Evolutionary conservation across 2,329 filamentous ascomycete genomes (phyloP), one percentile per base, ranked within the genome.

Genomic region (Clonostachys solani): DNA sequence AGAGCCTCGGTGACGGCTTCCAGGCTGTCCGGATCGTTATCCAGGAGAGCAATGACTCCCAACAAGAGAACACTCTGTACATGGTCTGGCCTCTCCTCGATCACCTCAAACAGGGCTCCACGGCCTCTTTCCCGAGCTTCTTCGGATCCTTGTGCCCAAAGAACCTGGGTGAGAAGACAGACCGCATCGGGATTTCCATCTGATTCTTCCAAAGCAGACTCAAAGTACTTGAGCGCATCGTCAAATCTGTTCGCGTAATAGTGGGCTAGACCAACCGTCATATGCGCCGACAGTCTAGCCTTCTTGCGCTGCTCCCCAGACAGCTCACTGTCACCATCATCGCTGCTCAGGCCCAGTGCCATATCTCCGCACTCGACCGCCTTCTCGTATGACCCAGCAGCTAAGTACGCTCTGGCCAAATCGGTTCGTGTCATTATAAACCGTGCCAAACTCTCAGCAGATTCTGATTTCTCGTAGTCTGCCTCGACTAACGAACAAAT

Each of bases 361-460:
- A 85, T 84, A 52, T 92, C 86, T 23, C 89, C 91, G 53, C 87
- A 88, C 43, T 94, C 88, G 4, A 86, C 79, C 0, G 94, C 92
- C 45, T 81, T 69, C 1, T 78, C 68, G 57, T 86, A 90, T 12
- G 78, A 71, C 1, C 79, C 74, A 7, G 77, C 69, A 1, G 90
- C 88, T 1, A 99, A 80, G 47, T 91, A 84, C 17, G 85, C 85
- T n/a, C 95, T 82, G 7, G 90, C 89, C 10, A 96, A 77, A 61
- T 99, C 95, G 1, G 89, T 82, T 64, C 92, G 95, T 19, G 88
- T 89, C 49, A 95, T 77, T 1, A 89, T 87, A 62, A 92, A 96
- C 18, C 78, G 81, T 6, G 81, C 83, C 12, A 97, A 80, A 6
- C 89, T 80, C 12, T 83, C 69, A 0, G 83, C 64, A 0, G 89